Evolutionary conservation across 2,329 filamentous ascomycete genomes (phyloP).

Genomic region (Colletotrichum simmondsii): DNA sequence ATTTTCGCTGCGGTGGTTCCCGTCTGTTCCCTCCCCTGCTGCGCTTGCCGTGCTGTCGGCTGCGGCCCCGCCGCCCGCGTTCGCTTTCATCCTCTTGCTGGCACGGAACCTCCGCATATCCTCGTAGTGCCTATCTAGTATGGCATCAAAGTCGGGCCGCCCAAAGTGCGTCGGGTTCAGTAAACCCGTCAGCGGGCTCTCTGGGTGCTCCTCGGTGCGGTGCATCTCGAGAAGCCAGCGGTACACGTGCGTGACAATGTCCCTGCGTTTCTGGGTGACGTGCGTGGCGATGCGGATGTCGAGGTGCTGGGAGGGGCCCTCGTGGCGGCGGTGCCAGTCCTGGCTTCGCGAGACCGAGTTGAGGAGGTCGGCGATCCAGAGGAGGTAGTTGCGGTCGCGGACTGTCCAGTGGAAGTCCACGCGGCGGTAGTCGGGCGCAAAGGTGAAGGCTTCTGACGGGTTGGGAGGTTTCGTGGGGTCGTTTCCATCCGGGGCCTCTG

Average conservation of each 20-base stretch:
- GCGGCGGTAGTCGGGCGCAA: constrained; percentile 54
- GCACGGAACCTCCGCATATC: constrained; percentile 56
- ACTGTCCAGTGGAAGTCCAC: constrained; percentile 72
- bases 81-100: constrained; percentile 36
- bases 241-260: constrained; percentile 65
- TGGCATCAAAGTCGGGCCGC: constrained; percentile 62
- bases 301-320: constrained; percentile 48
- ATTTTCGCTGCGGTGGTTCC: background rate
- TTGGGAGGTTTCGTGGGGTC: constrained; percentile 29
- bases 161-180: constrained; percentile 65
- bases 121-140: constrained; percentile 65
- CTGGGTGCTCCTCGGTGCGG: constrained; percentile 60
- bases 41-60: background rate
- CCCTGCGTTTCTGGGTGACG: constrained; percentile 64
- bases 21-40: constrained; percentile 7
- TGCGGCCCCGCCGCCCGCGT: constrained; percentile 16
- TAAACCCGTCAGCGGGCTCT: constrained; percentile 64
- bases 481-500: constrained; percentile 6
- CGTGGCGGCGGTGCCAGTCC: constrained; percentile 49
- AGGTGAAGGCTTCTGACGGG: constrained; percentile 38
- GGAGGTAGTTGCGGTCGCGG: constrained; percentile 64
- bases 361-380: constrained; percentile 68
- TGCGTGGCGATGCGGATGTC: constrained; percentile 67
- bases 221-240: constrained; percentile 67
- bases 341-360: constrained; percentile 57